A percentile compares a stretch with the other conserved stretches of the same genome.
phyloP scores from a whole-genome alignment of 2,329 filamentous ascomycete species.

The Diaporthe vexans region DNA sequence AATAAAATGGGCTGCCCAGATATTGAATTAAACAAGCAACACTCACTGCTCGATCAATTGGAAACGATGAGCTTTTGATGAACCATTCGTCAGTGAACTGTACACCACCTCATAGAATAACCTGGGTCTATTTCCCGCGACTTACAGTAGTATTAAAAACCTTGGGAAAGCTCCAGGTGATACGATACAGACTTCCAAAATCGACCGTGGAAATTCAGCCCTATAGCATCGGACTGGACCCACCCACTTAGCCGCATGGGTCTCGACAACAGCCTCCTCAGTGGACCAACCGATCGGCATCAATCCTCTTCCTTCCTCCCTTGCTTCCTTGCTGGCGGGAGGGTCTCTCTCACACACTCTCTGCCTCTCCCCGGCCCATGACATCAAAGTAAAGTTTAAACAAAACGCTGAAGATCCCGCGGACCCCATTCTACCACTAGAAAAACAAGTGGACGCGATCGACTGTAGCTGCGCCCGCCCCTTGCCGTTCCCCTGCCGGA shows the following conservation, averaged over 20 bases:
- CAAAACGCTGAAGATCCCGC: background rate
- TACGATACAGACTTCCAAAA: background rate
- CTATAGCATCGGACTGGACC: background rate
- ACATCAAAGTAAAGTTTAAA: background rate
- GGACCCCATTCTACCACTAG: background rate
- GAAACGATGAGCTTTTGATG: background rate
- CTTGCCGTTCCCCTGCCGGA: background rate
- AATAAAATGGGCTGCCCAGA: no score
- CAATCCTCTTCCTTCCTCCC: background rate
- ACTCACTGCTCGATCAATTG: no score
- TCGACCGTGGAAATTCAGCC: background rate
- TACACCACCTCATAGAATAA: no score
- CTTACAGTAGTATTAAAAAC: background rate
- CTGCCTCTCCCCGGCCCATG: background rate
- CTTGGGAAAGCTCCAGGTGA: background rate
- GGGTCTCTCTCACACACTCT: no score
- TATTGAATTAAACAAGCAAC: no score
- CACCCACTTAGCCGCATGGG: background rate
- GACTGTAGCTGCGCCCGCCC: constrained; percentile 5
- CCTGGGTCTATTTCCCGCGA: no score
- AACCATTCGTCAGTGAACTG: background rate
- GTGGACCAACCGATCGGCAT: background rate
- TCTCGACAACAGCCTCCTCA: background rate
- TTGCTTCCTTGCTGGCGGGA: no score
- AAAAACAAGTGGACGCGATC: background rate